Conservation (phyloP, 257 asterid genomes). For the Cinchona pubescens region DNA sequence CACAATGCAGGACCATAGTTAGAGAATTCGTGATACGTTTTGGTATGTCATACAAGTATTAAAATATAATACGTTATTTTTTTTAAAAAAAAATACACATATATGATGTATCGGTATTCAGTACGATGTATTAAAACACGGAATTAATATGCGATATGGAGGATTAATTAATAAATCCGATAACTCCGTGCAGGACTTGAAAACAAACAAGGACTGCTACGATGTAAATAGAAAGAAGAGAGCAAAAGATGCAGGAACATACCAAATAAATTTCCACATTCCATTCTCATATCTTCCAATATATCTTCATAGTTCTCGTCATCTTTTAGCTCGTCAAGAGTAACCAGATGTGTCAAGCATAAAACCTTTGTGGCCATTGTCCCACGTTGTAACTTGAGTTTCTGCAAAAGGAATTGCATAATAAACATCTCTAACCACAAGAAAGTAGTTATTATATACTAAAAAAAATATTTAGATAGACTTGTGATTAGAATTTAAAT, state of each 20-base stretch:
- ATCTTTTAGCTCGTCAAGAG: slow-evolving; percentile 65
- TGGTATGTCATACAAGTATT: too few species aligned
- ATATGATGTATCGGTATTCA: too few species aligned
- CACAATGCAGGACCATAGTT: slow-evolving; percentile 24
- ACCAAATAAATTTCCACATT: slow-evolving; percentile 79
- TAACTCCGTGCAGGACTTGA: too few species aligned
- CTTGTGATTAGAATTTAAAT: too few species aligned
- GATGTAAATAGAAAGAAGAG: background rate
- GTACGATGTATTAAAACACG: too few species aligned
- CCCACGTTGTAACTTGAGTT: slow-evolving; percentile 58
- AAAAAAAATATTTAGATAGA: too few species aligned
- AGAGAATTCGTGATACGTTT: too few species aligned
- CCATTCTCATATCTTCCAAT: slow-evolving; percentile 81
- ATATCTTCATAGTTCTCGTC: slow-evolving; percentile 85
- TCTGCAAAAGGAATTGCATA: slow-evolving; percentile 45
- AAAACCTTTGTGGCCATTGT: slow-evolving; percentile 71
- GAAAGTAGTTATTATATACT: too few species aligned
- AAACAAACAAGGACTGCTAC: background rate
- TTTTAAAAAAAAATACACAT: too few species aligned
- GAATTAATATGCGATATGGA: too few species aligned
- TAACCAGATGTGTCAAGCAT: slow-evolving; percentile 73
- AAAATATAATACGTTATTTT: too few species aligned
- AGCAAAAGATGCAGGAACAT: background rate
- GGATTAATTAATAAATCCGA: too few species aligned
- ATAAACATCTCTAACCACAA: background rate